Conservation (phyloP, 352 stramenopile species). For the Phytophthora litchii region DNA sequence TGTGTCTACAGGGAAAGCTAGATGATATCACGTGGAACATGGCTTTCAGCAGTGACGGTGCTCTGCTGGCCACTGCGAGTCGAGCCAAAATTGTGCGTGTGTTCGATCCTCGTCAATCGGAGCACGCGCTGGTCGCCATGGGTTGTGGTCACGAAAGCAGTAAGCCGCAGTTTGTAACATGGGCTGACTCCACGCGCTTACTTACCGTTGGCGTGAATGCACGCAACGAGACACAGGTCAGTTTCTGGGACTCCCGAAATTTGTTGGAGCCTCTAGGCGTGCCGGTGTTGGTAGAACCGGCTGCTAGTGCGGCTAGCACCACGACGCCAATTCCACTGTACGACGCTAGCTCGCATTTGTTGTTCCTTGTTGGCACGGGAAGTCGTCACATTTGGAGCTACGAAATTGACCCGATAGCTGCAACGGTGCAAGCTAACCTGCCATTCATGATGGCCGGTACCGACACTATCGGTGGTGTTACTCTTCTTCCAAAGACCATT, state of each 20-base stretch:
- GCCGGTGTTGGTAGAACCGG: conserved; percentile 35
- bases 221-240: conserved; percentile 69
- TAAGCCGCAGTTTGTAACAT: conserved; percentile 75
- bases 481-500: conserved; percentile 64
- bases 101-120: conserved; percentile 62
- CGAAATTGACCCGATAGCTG: conserved; percentile 52
- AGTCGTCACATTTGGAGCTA: conserved; percentile 80
- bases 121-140: conserved; percentile 63
- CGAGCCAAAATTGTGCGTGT: conserved; percentile 76
- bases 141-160: conserved; percentile 71
- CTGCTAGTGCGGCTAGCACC: conserved; percentile 44
- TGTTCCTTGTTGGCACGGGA: conserved; percentile 73
- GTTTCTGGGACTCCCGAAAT: conserved; percentile 75
- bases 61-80: conserved; percentile 68
- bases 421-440: conserved; percentile 62
- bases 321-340: conserved; percentile 68
- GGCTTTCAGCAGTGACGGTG: conserved; percentile 67
- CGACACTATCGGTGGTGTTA: conserved; percentile 59
- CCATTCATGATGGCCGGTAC: conserved; percentile 59
- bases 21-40: conserved; percentile 83
- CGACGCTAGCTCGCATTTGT: conserved; percentile 64
- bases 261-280: conserved; percentile 67
- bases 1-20: conserved; percentile 55
- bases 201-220: conserved; percentile 64
- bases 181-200: conserved; percentile 48